These are phyloP conservation scores for Diospyros kaki DNA, from an alignment of 148 eudicot species.

Conservation along the genomic window DNA sequence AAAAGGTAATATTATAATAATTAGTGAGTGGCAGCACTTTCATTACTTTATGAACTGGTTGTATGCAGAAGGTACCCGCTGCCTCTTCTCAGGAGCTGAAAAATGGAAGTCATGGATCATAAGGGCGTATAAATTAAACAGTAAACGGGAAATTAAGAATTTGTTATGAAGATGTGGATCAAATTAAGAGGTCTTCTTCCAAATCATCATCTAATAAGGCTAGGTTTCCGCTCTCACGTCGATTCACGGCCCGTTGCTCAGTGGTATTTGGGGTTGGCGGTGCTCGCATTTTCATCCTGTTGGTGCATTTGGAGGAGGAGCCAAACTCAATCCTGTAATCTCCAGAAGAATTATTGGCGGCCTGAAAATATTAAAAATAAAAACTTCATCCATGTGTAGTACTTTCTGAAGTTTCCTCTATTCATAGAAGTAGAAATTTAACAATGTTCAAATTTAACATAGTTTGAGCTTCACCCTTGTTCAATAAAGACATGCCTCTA, in stretches of 20 bases:
- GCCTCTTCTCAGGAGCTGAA: constrained; percentile 96
- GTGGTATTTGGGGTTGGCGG: constrained; percentile 24
- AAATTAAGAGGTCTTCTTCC: no score
- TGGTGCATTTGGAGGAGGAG: constrained; percentile 49
- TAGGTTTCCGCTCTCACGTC: constrained; percentile 39
- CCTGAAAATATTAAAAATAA: constrained; percentile 23
- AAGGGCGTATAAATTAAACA: background rate
- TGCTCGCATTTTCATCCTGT: constrained; percentile 28
- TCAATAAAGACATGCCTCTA: no score
- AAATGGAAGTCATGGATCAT: background rate
- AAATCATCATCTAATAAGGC: background rate
- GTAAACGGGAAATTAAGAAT: background rate
- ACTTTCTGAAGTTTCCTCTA: no score
- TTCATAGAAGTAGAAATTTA: background rate
- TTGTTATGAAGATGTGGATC: no score
- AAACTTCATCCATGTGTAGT: no score
- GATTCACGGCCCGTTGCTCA: constrained; percentile 48
- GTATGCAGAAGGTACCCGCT: constrained; percentile 93
- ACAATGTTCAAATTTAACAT: no score
- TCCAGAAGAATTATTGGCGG: constrained; percentile 33
- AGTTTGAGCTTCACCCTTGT: no score
- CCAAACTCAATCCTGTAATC: constrained; percentile 52
- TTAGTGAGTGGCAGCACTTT: background rate
- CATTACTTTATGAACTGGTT: constrained; percentile 91
- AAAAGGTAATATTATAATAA: constrained; percentile 2